Conservation (phyloP, 2,329 filamentous ascomycete species). For the Botrytis medusae region DNA sequence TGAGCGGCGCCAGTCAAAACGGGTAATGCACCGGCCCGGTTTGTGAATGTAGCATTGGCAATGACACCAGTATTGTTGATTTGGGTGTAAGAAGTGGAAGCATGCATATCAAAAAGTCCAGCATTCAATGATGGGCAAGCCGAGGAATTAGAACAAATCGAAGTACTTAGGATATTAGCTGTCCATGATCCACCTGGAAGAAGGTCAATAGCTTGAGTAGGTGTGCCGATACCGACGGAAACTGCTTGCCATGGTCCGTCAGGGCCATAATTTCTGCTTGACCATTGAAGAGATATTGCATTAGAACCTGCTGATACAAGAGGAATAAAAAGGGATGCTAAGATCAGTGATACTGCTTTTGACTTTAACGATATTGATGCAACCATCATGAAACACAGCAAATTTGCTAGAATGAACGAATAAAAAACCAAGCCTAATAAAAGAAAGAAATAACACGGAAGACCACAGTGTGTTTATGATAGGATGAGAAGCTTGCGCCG, state of each 20-base stretch:
- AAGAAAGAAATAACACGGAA: neutral
- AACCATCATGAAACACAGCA: neutral
- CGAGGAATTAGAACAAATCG: conserved; percentile 23
- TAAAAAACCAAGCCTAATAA: neutral
- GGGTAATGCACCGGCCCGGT: conserved; percentile 1
- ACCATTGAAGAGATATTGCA: conserved; percentile 21
- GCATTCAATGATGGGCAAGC: neutral
- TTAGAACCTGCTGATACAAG: neutral
- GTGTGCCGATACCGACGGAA: conserved; percentile 25
- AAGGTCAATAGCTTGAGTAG: conserved; percentile 24
- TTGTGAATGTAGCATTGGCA: conserved; percentile 4
- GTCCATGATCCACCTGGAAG: conserved; percentile 26
- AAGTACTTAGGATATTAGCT: conserved; percentile 24
- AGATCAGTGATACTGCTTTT: neutral
- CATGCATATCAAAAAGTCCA: neutral
- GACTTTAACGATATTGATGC: neutral
- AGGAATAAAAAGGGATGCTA: neutral
- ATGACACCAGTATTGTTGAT: neutral
- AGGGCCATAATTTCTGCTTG: conserved; percentile 26
- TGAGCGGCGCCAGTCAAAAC: neutral
- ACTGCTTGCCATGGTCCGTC: conserved; percentile 33
- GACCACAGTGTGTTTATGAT: neutral
- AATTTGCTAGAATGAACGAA: neutral
- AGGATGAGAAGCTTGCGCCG: neutral
- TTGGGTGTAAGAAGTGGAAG: neutral